These are phyloP conservation scores for Ambrosia artemisiifolia DNA, from an alignment of 129 eudicot genomes.

Conservation along the genomic window DNA sequence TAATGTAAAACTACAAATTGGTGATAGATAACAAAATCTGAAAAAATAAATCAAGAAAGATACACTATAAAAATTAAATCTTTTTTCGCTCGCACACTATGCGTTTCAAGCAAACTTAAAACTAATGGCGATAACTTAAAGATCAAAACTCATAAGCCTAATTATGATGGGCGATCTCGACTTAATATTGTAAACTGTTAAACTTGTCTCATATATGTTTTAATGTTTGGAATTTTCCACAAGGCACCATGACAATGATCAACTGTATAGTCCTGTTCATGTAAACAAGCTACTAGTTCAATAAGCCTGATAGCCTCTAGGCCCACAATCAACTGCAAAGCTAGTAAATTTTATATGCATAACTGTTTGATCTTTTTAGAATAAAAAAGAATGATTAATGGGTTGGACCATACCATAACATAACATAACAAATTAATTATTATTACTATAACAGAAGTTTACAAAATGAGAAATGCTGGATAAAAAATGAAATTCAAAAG, in stretches of 20 bases:
- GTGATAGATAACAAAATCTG: background rate
- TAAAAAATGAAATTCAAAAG: slow-evolving; percentile 1
- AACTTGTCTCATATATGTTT: background rate
- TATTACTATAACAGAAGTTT: too few species aligned
- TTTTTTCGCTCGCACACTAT: background rate
- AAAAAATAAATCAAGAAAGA: background rate
- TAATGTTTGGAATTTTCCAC: background rate
- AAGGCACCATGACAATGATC: background rate
- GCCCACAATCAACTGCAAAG: background rate
- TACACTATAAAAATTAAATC: background rate
- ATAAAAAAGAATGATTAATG: too few species aligned
- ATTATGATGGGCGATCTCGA: background rate
- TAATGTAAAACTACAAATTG: background rate
- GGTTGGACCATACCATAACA: too few species aligned
- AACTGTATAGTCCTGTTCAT: slow-evolving; percentile 5
- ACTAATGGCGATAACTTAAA: slow-evolving; percentile 7
- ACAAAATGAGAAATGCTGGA: slow-evolving; percentile 7
- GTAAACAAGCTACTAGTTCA: slow-evolving; percentile 6
- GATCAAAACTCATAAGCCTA: slow-evolving; percentile 1
- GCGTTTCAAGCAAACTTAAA: background rate
- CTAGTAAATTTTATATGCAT: background rate
- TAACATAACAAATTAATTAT: too few species aligned
- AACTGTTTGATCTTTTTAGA: background rate
- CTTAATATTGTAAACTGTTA: background rate
- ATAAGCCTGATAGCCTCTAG: background rate